Evolutionary conservation across 345 rosid genomes (phyloP).

Genomic region (Melaleuca quinquenervia): DNA sequence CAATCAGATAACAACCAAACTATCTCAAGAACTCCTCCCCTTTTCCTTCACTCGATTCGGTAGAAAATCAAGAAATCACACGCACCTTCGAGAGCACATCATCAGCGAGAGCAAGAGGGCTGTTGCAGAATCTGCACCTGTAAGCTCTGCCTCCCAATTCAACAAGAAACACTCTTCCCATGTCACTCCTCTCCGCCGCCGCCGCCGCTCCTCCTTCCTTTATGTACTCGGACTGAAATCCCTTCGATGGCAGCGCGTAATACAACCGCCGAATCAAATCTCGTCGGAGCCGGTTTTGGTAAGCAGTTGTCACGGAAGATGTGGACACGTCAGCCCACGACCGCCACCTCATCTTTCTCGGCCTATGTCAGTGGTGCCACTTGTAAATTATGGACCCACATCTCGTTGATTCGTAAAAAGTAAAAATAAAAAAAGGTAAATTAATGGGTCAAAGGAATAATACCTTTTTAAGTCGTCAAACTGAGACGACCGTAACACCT

Average conservation of each 20-base stretch:
- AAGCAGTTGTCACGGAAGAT: not conserved
- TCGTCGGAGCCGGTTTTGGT: not conserved
- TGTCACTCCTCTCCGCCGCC: not conserved
- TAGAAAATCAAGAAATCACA: not conserved
- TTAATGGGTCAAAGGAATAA: too few relatives aligned
- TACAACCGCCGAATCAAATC: not conserved
- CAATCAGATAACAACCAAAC: not conserved
- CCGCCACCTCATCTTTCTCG: not conserved
- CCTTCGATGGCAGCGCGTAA: not conserved
- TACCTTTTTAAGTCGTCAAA: too few relatives aligned
- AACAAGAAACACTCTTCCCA: constrained; percentile 29
- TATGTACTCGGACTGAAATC: not conserved
- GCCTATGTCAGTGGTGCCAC: not conserved
- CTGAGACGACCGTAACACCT: too few relatives aligned
- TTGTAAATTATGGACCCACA: not conserved
- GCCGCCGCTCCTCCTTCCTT: not conserved
- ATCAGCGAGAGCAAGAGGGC: constrained; percentile 28
- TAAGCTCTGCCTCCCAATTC: constrained; percentile 16
- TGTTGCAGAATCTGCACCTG: constrained; percentile 26
- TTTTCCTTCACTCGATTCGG: not conserved
- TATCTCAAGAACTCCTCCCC: not conserved
- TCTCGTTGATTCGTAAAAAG: too few relatives aligned
- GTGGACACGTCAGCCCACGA: not conserved
- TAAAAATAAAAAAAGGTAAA: too few relatives aligned
- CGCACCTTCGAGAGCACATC: constrained; percentile 25